Base-by-base conservation (phyloP, 306 rosid genomes). In the Dicorynia guianensis region DNA sequence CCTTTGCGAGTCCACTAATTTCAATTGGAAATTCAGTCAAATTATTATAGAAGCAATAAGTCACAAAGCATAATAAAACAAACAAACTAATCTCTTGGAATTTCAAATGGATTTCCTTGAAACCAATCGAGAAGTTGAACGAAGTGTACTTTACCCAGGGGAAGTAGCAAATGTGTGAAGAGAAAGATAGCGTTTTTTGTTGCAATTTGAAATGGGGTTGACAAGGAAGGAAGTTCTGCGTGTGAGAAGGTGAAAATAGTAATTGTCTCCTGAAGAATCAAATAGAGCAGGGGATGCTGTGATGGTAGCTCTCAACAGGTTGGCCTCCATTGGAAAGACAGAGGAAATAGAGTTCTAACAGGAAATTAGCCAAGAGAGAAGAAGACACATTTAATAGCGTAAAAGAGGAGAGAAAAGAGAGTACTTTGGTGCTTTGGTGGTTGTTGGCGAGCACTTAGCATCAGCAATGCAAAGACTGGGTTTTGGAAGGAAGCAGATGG, bases 291-390 rank as follows among this genome's bases (percentile, higher is more conserved):
- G 47, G 39, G 66, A 67, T 43, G 75, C 50, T 15, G 85, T 10
- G 8, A 71, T 35, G 4, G 83, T 46, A 17, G 76, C 54, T 73
- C 80, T 82, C 0, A 88, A 30, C 63, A 89, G 77, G 83, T 71
- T 89, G 3, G 96, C 80, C 70, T 88, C 96, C 98, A 93, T 93
- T 70, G 76, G 49, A 61, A 50, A n/a, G 4, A 19, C 11, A 59
- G 35, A 61, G 4, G 53, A 53, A 36, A 48, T 33, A n/a, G 61
- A 70, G n/a, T 20, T n/a, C 44, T 25, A 67, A 52, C 5, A 14
- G 54, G 30, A 44, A 78, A 1, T 38, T 69, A 49, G 10, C 5
- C 8, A 8, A 52, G 5, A 72, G 3, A 12, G 36, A 70, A 57
- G 36, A 33, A 66, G 39, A 3, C 25, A 25, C 30, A 25, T 25